Evolutionary conservation across 2,329 filamentous ascomycete species (phyloP).

Genomic region (Epichloe bromicola): DNA sequence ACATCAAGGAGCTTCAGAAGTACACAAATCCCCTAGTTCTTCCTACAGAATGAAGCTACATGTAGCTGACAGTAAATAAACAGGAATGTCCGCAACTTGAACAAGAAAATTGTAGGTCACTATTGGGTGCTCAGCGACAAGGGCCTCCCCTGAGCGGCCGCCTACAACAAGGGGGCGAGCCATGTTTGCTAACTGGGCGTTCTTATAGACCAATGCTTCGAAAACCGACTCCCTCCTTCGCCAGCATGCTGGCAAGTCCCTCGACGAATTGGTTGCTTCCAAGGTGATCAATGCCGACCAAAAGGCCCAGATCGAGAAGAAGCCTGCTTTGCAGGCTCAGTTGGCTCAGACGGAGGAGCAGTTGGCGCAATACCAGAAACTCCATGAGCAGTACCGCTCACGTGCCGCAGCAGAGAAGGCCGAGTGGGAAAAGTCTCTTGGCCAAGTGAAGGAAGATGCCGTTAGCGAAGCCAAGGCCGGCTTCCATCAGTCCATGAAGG

Average conservation of each 20-base stretch:
- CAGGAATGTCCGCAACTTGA: conserved; percentile 81
- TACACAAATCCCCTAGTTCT: conserved; percentile 23
- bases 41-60: conserved; percentile 16
- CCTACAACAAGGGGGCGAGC: conserved; percentile 17
- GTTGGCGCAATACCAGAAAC: conserved; percentile 59
- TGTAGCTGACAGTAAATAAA: neutral
- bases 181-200: neutral
- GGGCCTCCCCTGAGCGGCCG: neutral
- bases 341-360: conserved; percentile 61
- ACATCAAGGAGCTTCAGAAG: conserved; percentile 86
- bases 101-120: conserved; percentile 81
- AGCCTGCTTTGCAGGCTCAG: conserved; percentile 56
- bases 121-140: neutral
- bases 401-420: conserved; percentile 45
- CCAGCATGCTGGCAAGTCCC: conserved; percentile 55
- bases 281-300: conserved; percentile 73
- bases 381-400: conserved; percentile 57
- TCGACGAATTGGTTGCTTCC: conserved; percentile 58
- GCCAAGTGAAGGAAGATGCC: conserved; percentile 41
- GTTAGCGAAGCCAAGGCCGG: conserved; percentile 38
- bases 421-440: conserved; percentile 45
- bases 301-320: conserved; percentile 65
- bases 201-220: conserved; percentile 49
- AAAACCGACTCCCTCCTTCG: conserved; percentile 59
- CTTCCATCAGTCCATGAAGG: conserved; percentile 41